Conservation (phyloP, 352 stramenopile genomes). For the Phytopythium ostracodes region DNA sequence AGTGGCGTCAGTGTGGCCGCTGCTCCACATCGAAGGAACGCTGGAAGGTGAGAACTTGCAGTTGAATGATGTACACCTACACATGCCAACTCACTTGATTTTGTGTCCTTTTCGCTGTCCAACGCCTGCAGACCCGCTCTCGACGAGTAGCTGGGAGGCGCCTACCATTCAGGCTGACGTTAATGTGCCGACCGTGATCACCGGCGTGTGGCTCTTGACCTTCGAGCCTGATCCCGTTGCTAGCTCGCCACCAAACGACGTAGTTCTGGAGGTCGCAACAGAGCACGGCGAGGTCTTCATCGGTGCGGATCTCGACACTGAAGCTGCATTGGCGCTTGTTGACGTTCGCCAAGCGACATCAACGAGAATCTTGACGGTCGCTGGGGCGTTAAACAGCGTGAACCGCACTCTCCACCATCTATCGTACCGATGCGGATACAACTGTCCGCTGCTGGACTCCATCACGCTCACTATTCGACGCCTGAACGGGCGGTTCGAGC, state of each 20-base stretch:
- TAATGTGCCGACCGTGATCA: conserved; percentile 6
- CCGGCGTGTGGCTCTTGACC: conserved; percentile 10
- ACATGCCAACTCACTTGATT: not conserved
- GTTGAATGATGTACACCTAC: not conserved
- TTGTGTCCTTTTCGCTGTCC: not conserved
- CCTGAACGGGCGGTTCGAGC: not conserved
- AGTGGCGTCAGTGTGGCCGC: not conserved
- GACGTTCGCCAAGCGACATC: not conserved
- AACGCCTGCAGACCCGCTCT: conserved; percentile 13
- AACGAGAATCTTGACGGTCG: not conserved
- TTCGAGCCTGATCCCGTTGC: not conserved
- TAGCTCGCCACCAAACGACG: not conserved
- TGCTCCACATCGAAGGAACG: conserved; percentile 13
- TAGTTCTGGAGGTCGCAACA: conserved; percentile 11
- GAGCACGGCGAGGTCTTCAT: conserved; percentile 12
- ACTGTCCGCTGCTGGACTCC: conserved; percentile 13
- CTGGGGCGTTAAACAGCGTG: conserved; percentile 7
- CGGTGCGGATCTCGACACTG: not conserved
- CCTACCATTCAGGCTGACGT: conserved; percentile 8
- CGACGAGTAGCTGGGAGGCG: conserved; percentile 15
- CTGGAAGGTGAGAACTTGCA: conserved; percentile 16
- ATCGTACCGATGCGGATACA: conserved; percentile 14
- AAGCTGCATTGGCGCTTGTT: not conserved
- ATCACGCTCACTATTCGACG: conserved; percentile 18
- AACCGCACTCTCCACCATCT: conserved; percentile 19